These are phyloP conservation scores for Schizothecium vesticola DNA, from an alignment of 495 filamentous ascomycete genomes.

Conservation along the genomic window DNA sequence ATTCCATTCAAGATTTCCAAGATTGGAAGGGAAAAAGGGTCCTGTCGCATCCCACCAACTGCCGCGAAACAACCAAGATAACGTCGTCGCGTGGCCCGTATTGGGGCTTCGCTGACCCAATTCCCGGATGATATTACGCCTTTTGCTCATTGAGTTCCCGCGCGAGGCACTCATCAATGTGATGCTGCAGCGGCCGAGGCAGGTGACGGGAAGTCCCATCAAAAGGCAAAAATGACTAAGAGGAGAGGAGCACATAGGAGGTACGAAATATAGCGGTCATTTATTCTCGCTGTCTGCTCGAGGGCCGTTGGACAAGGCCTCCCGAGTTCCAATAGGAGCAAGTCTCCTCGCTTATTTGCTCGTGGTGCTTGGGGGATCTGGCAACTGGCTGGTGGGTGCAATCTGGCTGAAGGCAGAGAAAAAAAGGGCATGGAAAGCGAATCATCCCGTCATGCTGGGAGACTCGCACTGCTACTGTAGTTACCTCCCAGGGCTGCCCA, in stretches of 20 bases:
- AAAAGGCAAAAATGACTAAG: neutral
- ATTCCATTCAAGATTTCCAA: neutral
- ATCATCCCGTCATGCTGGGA: conserved; percentile 18
- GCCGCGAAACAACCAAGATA: conserved; percentile 6
- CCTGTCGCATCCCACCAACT: conserved; percentile 6
- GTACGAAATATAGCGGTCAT: neutral
- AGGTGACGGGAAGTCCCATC: neutral
- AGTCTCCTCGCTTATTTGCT: conserved; percentile 12
- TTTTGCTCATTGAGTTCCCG: neutral
- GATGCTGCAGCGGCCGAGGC: neutral
- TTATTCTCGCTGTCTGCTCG: neutral
- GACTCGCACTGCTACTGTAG: neutral
- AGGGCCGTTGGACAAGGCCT: neutral
- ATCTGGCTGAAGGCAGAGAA: conserved; percentile 16
- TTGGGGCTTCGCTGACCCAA: neutral
- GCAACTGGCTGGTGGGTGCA: conserved; percentile 4
- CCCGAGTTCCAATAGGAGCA: neutral
- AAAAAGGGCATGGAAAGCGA: conserved; percentile 7
- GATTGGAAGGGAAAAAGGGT: neutral
- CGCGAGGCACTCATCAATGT: neutral
- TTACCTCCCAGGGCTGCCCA: neutral
- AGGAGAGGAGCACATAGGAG: neutral
- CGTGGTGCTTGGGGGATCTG: neutral
- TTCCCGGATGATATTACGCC: conserved; percentile 10
- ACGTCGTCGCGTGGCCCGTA: neutral